Percentiles rank a stretch among this genome's conserved stretches.
Conservation (phyloP, 805 yeast genomes). For the Sugiyamaella mastotermitis region DNA sequence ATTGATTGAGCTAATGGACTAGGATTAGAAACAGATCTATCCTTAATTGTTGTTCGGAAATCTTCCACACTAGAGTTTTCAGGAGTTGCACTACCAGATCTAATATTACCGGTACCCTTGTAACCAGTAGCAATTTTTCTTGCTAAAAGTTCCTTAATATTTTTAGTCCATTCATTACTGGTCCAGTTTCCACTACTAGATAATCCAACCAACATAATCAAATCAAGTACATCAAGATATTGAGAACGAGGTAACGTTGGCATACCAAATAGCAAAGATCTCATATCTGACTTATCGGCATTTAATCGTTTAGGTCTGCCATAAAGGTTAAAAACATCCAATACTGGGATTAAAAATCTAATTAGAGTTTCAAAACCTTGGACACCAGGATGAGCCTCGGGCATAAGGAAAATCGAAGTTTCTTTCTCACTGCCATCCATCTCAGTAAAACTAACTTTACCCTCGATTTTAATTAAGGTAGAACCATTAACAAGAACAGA, state of each 20-base stretch:
- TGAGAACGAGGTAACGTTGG: constrained; percentile 77
- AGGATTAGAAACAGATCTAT: constrained; percentile 17
- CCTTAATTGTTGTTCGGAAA: constrained; percentile 5
- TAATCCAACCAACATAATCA: constrained; percentile 36
- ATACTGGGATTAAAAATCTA: constrained; percentile 65
- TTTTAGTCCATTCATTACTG: constrained; percentile 51
- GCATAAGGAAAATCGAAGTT: constrained; percentile 72
- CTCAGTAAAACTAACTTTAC: constrained; percentile 45
- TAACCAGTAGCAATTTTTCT: constrained; percentile 46
- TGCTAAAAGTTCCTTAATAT: constrained; percentile 50
- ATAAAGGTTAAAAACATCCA: constrained; percentile 71
- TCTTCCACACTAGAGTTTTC: constrained; percentile 1
- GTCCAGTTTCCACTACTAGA: constrained; percentile 45
- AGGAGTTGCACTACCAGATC: constrained; percentile 2
- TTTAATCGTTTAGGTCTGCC: constrained; percentile 75
- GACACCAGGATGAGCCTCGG: constrained; percentile 76
- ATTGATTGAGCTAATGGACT: constrained; percentile 4
- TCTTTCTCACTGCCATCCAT: constrained; percentile 40
- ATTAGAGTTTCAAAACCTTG: constrained; percentile 80
- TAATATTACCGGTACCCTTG: constrained; percentile 34
- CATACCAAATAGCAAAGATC: constrained; percentile 69
- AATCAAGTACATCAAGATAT: constrained; percentile 61
- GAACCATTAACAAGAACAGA: constrained; percentile 75
- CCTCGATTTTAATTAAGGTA: constrained; percentile 86
- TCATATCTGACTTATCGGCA: constrained; percentile 62